Base-by-base conservation (phyloP, 768 basidiomycete species). In the Leucogyrophana mollusca region DNA sequence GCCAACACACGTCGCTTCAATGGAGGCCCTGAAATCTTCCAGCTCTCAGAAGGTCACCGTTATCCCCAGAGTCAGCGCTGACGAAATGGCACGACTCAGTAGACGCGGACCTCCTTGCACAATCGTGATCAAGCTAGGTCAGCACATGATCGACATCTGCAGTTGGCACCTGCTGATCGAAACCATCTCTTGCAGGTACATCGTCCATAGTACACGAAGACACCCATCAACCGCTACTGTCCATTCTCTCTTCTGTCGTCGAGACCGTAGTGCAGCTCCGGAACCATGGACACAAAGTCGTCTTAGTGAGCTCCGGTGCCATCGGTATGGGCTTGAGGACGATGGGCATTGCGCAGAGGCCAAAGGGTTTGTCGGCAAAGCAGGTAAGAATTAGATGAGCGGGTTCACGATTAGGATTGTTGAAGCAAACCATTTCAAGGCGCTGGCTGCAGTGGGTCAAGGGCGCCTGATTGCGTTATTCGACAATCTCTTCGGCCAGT, bases 141-240 rank as follows among this genome's bases (percentile, higher is more conserved):
- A 53, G 75, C 50, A n/a, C n/a, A 50, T 22, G 34, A 30, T 30
- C 44, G 40, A 40, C 50, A 32, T 34, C 22, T 38, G 21, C 41
- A 43, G 23, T 32, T n/a, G 44, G 24, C 37, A 40, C 22, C 37
- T 38, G 46, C 40, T 53, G 32, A 39, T 38, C 41, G 43, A 32
- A 57, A 52, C 22, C 34, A 37, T 45, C 36, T 23, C 36, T 24
- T 47, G 34, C 34, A 51, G 94, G 96, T 45, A 93, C 94, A 2
- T 95, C 96, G 0, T 97, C 94, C 8, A 98, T 99, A 65, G 90
- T 98, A 7, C 90, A 94, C 67, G 90, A 96, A 65, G 83, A 79
- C 42, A 95, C 95, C 0, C 91, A 95, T 58, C 84, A 93, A 55
- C 94, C 95, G 0, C 76, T 96, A 17, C 76, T 99, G 1, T 90